Evolutionary conservation across 192 early-diverging fungal species (phyloP).

Genomic region (Backusella morwellensis): DNA sequence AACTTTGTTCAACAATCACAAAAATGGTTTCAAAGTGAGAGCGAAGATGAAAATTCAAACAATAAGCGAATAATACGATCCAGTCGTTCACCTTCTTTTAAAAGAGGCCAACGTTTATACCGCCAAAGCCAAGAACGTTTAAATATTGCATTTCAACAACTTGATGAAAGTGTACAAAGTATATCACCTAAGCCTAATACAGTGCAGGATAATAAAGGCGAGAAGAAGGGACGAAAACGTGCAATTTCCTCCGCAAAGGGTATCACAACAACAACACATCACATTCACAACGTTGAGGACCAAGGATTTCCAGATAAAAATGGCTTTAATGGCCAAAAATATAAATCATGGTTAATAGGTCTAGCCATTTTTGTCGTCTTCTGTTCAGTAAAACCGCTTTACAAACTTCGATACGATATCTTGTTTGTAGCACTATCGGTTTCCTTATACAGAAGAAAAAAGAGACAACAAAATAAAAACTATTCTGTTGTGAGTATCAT

Average conservation of each 20-base stretch:
- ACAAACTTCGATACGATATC: neutral
- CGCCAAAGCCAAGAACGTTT: neutral
- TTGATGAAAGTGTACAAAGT: neutral
- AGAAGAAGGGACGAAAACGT: neutral
- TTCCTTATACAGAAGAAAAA: neutral
- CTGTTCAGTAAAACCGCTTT: neutral
- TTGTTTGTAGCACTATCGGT: neutral
- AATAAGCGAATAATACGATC: neutral
- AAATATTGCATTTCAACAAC: neutral
- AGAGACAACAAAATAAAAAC: neutral
- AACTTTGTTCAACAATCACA: neutral
- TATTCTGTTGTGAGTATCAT: neutral
- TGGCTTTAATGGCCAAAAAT: neutral
- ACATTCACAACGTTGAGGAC: neutral
- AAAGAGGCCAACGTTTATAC: neutral
- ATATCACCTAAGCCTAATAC: neutral
- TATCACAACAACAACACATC: neutral
- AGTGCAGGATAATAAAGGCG: neutral
- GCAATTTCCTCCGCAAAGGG: neutral
- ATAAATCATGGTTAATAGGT: neutral
- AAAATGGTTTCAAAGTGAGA: neutral
- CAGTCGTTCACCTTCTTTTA: neutral
- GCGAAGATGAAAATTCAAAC: neutral
- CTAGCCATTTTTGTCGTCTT: neutral
- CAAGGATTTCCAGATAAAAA: neutral